Conservation (phyloP, 257 asterid genomes). For the Ligustrum vulgare region DNA sequence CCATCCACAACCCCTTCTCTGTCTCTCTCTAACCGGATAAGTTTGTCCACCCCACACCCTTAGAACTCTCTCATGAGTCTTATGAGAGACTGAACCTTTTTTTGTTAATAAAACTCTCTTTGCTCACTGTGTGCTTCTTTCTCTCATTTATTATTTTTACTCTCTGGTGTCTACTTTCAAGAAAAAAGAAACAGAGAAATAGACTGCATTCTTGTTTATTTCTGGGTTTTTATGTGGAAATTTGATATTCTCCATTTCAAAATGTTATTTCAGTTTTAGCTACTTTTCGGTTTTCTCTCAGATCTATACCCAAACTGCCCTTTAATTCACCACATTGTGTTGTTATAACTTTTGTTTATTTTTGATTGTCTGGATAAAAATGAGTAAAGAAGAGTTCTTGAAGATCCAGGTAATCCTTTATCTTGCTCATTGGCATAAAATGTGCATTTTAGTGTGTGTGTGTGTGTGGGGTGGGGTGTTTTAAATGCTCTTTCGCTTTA, state of each 20-base stretch:
- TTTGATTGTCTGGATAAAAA: constrained; percentile 31
- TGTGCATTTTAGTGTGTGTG: background rate
- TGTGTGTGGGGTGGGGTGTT: constrained; percentile 1
- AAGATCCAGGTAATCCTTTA: constrained; percentile 76
- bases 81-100: constrained; percentile 10
- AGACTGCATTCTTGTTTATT: constrained; percentile 10
- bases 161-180: background rate
- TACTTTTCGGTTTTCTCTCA: constrained; percentile 26
- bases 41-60: constrained; percentile 54
- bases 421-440: constrained; percentile 19
- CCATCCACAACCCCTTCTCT: constrained; percentile 9
- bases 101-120: constrained; percentile 3
- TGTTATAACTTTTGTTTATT: background rate
- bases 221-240: background rate
- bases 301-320: constrained; percentile 42
- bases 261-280: constrained; percentile 11
- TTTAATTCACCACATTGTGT: too few relatives aligned
- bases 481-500: constrained; percentile 24
- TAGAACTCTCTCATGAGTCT: constrained; percentile 24
- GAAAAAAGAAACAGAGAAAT: background rate
- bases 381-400: constrained; percentile 96
- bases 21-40: constrained; percentile 43
- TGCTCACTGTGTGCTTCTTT: constrained; percentile 11
- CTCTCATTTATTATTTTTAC: constrained; percentile 8
- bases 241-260: background rate